Percentiles rank a stretch among this genome's conserved stretches.
phyloP scores from a whole-genome alignment of 1,139 yeast species.

The Pneumocystis oryctolagi region DNA sequence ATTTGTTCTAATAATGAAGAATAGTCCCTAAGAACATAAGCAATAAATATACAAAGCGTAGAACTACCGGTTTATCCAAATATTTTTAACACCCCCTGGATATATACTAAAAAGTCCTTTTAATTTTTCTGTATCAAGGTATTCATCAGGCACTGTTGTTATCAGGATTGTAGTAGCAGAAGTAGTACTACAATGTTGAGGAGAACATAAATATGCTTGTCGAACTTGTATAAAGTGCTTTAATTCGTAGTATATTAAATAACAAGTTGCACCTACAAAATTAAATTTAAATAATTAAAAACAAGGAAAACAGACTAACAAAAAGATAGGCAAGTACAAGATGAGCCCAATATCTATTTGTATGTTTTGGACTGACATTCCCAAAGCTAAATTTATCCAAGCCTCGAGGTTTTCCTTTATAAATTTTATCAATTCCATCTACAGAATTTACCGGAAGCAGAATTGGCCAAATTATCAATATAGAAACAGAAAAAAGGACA shows the following conservation, averaged over 20 bases:
- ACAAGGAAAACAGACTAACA: conserved; percentile 29
- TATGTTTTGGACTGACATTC: conserved; percentile 46
- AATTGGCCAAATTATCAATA: conserved; percentile 56
- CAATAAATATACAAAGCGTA: conserved; percentile 17
- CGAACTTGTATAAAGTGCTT: conserved; percentile 65
- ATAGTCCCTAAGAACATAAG: not conserved
- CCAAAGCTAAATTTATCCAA: conserved; percentile 67
- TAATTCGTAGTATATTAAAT: conserved; percentile 66
- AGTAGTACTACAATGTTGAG: conserved; percentile 50
- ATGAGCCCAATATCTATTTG: conserved; percentile 67
- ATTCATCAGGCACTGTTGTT: conserved; percentile 61
- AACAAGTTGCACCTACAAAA: conserved; percentile 36
- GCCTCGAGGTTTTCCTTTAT: conserved; percentile 48
- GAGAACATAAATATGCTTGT: conserved; percentile 68
- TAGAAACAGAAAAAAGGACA: conserved; percentile 45
- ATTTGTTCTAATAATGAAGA: conserved; percentile 41
- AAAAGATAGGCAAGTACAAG: conserved; percentile 67
- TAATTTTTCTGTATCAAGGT: conserved; percentile 45
- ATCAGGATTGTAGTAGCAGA: conserved; percentile 69
- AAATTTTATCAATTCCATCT: conserved; percentile 36
- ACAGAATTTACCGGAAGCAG: conserved; percentile 56
- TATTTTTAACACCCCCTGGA: conserved; percentile 43
- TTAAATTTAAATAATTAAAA: not conserved
- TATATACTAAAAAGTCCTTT: conserved; percentile 38
- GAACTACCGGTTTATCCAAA: conserved; percentile 61